Percentiles rank a stretch among this genome's conserved stretches.
These are phyloP conservation scores for Stereum hirsutum DNA, from an alignment of 1,284 basidiomycete species.

Conservation along the genomic window DNA sequence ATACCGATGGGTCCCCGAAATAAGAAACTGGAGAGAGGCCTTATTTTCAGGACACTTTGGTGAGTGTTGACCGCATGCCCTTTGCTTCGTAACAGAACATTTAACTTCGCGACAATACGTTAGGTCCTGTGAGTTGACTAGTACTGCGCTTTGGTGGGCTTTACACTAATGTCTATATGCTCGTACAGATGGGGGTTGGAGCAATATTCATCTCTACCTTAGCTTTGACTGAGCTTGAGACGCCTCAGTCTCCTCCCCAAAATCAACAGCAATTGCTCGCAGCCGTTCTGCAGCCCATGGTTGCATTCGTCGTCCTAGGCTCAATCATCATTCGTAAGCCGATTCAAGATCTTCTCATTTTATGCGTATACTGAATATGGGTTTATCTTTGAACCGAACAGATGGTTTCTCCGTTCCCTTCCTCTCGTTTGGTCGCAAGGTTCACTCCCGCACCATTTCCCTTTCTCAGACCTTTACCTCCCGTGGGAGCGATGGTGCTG, in stretches of 20 bases:
- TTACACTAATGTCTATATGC: background rate
- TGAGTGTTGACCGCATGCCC: constrained; percentile 15
- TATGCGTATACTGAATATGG: background rate
- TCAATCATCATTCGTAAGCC: constrained; percentile 74
- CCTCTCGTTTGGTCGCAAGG: constrained; percentile 64
- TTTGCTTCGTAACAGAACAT: background rate
- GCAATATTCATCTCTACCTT: constrained; percentile 83
- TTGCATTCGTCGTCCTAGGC: constrained; percentile 75
- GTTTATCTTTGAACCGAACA: too few relatives aligned
- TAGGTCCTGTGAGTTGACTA: constrained; percentile 42
- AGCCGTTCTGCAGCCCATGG: constrained; percentile 67
- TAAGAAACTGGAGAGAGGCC: constrained; percentile 71
- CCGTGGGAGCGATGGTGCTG: constrained; percentile 7
- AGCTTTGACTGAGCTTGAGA: constrained; percentile 60
- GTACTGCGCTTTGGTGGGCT: background rate
- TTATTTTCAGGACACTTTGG: constrained; percentile 86
- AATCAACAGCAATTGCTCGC: constrained; percentile 65
- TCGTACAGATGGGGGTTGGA: constrained; percentile 62
- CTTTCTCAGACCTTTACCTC: constrained; percentile 22
- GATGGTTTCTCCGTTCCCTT: constrained; percentile 87
- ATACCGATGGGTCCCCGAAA: constrained; percentile 81
- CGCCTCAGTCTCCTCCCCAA: constrained; percentile 45
- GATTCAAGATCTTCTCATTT: background rate
- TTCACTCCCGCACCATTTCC: constrained; percentile 58
- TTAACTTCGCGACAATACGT: background rate